Evolutionary conservation across 306 rosid genomes (phyloP).

Genomic region (Lagenaria siceraria): DNA sequence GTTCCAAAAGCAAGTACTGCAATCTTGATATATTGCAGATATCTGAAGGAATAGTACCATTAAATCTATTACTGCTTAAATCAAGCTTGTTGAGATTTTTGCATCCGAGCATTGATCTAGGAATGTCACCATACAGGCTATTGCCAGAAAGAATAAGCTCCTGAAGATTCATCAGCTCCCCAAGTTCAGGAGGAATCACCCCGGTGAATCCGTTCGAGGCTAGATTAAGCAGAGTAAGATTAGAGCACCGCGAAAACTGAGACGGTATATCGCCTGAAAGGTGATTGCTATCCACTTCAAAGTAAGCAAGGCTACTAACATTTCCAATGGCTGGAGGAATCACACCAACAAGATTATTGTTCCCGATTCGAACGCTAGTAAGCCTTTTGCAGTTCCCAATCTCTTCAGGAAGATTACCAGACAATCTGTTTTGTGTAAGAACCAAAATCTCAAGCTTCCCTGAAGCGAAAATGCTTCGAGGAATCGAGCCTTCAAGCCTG

Average conservation of each 20-base stretch:
- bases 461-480: conserved; percentile 55
- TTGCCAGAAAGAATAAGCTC: conserved; percentile 86
- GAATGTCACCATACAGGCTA: conserved; percentile 69
- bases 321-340: conserved; percentile 55
- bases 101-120: conserved; percentile 59
- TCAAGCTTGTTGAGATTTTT: conserved; percentile 91
- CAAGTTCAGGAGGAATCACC: conserved; percentile 58
- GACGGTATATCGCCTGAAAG: conserved; percentile 68
- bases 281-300: conserved; percentile 80
- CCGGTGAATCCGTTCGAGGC: conserved; percentile 89
- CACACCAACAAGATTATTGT: conserved; percentile 33
- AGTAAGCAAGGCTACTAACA: conserved; percentile 87
- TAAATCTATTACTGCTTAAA: conserved; percentile 79
- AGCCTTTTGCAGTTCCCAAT: conserved; percentile 40
- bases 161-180: conserved; percentile 79
- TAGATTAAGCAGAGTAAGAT: conserved; percentile 83
- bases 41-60: conserved; percentile 76
- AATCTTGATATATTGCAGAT: conserved; percentile 73
- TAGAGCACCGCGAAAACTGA: conserved; percentile 60
- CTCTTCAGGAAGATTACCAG: conserved; percentile 34
- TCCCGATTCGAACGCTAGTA: conserved; percentile 38
- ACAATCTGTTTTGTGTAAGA: conserved; percentile 66
- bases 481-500: conserved; percentile 72
- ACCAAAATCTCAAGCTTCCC: conserved; percentile 80
- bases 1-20: conserved; percentile 82